Evolutionary conservation across 2,329 filamentous ascomycete species (phyloP).

Genomic region (Cladophialophora bantiana): DNA sequence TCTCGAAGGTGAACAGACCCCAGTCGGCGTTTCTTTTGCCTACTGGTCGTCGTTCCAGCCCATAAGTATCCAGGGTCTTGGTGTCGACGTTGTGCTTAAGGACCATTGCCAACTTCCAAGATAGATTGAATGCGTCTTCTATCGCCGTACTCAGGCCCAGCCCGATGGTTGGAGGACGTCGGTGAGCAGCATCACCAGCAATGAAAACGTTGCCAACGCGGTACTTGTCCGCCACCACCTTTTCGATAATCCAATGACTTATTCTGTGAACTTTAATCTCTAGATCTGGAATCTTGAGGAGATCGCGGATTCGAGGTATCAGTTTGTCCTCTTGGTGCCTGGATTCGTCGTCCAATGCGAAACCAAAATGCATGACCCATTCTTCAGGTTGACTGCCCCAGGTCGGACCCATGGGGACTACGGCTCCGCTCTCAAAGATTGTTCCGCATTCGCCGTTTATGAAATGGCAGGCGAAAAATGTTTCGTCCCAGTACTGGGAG

Average conservation of each 20-base stretch:
- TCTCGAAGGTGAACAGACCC: conserved; percentile 11
- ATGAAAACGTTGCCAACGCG: conserved; percentile 45
- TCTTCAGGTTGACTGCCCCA: conserved; percentile 44
- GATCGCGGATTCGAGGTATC: conserved; percentile 39
- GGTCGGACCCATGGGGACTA: conserved; percentile 39
- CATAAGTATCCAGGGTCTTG: conserved; percentile 50
- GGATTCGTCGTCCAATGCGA: conserved; percentile 37
- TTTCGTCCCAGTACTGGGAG: conserved; percentile 40
- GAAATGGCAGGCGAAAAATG: conserved; percentile 29
- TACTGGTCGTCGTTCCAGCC: conserved; percentile 49
- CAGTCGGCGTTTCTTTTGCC: conserved; percentile 41
- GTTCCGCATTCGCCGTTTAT: conserved; percentile 30
- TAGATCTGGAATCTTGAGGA: conserved; percentile 42
- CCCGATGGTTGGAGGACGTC: conserved; percentile 43
- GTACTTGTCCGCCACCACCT: conserved; percentile 41
- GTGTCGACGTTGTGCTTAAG: conserved; percentile 38
- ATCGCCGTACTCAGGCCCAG: conserved; percentile 42
- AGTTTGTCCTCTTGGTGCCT: conserved; percentile 40
- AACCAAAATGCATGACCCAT: conserved; percentile 45
- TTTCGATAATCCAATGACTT: conserved; percentile 41
- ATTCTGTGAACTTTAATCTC: conserved; percentile 41
- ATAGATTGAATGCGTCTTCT: conserved; percentile 51
- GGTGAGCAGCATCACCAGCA: conserved; percentile 46
- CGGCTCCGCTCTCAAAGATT: conserved; percentile 31
- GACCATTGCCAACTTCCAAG: conserved; percentile 53